Conservation (phyloP, 2,329 filamentous ascomycete species). For the Scleromitrula shiraiana region DNA sequence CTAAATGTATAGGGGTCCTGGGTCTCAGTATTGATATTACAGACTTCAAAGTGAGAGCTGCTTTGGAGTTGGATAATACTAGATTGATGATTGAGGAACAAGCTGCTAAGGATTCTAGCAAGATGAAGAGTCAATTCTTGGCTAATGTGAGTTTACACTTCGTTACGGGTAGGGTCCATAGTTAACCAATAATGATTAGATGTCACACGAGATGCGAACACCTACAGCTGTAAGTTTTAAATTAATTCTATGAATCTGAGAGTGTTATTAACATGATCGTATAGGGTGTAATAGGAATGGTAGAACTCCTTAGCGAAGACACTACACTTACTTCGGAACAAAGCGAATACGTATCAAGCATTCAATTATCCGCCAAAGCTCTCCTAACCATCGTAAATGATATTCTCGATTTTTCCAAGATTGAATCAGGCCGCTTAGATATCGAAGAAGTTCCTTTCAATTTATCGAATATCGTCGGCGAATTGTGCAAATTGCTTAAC, state of each 20-base stretch:
- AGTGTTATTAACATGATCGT: background rate
- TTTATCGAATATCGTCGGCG: slow-evolving; percentile 32
- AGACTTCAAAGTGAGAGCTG: slow-evolving; percentile 18
- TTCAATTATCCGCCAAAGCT: slow-evolving; percentile 19
- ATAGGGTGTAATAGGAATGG: slow-evolving; percentile 25
- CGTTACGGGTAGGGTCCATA: background rate
- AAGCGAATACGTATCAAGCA: slow-evolving; percentile 21
- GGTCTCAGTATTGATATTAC: slow-evolving; percentile 23
- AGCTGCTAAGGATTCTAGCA: slow-evolving; percentile 21
- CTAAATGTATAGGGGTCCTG: slow-evolving; percentile 18
- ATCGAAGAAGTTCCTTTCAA: slow-evolving; percentile 62
- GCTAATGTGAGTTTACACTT: slow-evolving; percentile 17
- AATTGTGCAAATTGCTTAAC: slow-evolving; percentile 56
- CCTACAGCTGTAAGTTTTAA: slow-evolving; percentile 18
- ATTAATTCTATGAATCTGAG: background rate
- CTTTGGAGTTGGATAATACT: slow-evolving; percentile 20
- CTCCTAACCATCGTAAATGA: slow-evolving; percentile 55
- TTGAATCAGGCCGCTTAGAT: slow-evolving; percentile 65
- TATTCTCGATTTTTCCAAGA: slow-evolving; percentile 64
- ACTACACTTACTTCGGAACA: slow-evolving; percentile 17
- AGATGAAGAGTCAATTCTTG: slow-evolving; percentile 22
- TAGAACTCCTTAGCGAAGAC: slow-evolving; percentile 21
- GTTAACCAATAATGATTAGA: slow-evolving; percentile 11
- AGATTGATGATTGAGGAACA: slow-evolving; percentile 19
- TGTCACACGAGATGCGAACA: slow-evolving; percentile 24